Evolutionary conservation across 257 asterid species (phyloP).

Genomic region (Solanum medicagineum): DNA sequence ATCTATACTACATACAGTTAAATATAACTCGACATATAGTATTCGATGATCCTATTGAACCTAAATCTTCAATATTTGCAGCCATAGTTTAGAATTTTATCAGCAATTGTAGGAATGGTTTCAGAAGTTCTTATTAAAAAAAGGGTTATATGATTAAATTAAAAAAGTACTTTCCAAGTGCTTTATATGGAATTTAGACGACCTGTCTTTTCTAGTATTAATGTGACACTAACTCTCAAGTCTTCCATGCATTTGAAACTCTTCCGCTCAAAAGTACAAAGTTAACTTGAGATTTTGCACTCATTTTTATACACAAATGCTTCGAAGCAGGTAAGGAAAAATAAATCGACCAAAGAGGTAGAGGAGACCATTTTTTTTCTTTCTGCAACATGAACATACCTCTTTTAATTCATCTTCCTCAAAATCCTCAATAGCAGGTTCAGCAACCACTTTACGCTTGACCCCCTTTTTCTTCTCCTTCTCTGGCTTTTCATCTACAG

Average conservation of each 20-base stretch:
- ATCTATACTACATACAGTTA: background rate
- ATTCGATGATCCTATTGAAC: background rate
- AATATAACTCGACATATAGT: background rate
- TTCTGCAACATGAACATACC: slow-evolving; percentile 26
- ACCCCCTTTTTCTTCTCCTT: slow-evolving; percentile 77
- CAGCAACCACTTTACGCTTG: slow-evolving; percentile 35
- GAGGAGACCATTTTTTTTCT: background rate
- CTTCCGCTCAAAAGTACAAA: background rate
- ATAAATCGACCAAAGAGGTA: background rate
- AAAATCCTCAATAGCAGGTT: slow-evolving; percentile 64
- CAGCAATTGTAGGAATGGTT: background rate
- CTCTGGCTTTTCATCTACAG: slow-evolving; percentile 56
- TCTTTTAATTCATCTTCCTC: slow-evolving; percentile 71
- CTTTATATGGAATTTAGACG: background rate
- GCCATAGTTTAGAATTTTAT: background rate
- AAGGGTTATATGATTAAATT: background rate
- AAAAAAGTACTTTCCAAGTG: background rate
- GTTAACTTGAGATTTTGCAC: background rate
- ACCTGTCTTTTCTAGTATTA: background rate
- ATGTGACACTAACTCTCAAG: background rate
- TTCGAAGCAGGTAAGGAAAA: background rate
- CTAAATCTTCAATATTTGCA: background rate
- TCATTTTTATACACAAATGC: background rate
- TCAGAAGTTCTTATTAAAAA: background rate
- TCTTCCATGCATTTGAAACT: background rate